A percentile compares a stretch with the other conserved stretches of the same genome.
These are phyloP conservation scores for Bipolaris sorokiniana DNA, from an alignment of 2,329 filamentous ascomycete genomes.

Conservation along the genomic window DNA sequence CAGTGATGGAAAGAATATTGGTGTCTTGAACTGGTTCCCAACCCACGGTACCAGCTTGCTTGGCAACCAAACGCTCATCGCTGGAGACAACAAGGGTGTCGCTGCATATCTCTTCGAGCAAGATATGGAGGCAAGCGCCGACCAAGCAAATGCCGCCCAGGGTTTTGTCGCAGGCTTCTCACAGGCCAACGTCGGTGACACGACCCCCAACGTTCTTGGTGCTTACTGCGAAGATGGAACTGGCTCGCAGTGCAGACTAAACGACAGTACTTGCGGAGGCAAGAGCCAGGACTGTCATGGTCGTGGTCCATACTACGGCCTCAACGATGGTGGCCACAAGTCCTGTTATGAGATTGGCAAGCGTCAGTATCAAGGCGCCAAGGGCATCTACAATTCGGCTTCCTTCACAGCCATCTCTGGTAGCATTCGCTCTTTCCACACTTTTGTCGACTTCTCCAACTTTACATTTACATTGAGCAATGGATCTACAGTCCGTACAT, in stretches of 20 bases:
- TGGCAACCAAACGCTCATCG: slow-evolving; percentile 87
- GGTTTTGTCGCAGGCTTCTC: slow-evolving; percentile 90
- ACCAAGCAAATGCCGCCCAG: slow-evolving; percentile 57
- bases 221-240: slow-evolving; percentile 89
- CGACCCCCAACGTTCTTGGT: slow-evolving; percentile 83
- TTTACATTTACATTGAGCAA: slow-evolving; percentile 77
- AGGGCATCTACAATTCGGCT: slow-evolving; percentile 62
- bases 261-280: slow-evolving; percentile 85
- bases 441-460: slow-evolving; percentile 80
- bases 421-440: slow-evolving; percentile 79
- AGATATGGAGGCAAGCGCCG: slow-evolving; percentile 58
- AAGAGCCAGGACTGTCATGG: slow-evolving; percentile 74
- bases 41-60: slow-evolving; percentile 91
- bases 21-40: slow-evolving; percentile 87
- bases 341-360: slow-evolving; percentile 78
- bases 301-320: slow-evolving; percentile 71
- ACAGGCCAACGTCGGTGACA: slow-evolving; percentile 90
- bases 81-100: slow-evolving; percentile 97
- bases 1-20: slow-evolving; percentile 76
- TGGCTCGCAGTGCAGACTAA: slow-evolving; percentile 68
- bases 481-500: slow-evolving; percentile 73
- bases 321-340: slow-evolving; percentile 68
- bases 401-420: slow-evolving; percentile 62
- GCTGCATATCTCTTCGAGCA: slow-evolving; percentile 85
- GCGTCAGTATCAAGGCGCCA: slow-evolving; percentile 71